Evolutionary conservation across 805 yeast genomes (phyloP).

Genomic region (Cyberlindnera mississippiensis): DNA sequence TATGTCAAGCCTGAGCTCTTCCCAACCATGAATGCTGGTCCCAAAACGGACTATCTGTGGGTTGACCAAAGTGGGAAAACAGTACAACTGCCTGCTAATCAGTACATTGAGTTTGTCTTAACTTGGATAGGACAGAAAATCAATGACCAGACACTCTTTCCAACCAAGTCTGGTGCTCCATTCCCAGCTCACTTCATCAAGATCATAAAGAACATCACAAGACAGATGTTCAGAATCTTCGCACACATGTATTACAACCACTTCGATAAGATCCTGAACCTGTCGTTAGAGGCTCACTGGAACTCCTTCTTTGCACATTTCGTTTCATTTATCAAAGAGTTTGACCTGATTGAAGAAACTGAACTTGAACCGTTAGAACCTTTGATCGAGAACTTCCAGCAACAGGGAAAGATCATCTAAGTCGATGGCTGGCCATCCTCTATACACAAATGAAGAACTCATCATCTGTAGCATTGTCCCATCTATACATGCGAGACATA

Average conservation of each 20-base stretch:
- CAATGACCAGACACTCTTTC: slow-evolving; percentile 86
- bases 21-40: slow-evolving; percentile 96
- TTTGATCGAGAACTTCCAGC: slow-evolving; percentile 74
- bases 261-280: slow-evolving; percentile 87
- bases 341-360: slow-evolving; percentile 68
- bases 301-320: slow-evolving; percentile 96
- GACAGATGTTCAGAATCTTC: slow-evolving; percentile 92
- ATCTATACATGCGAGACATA: slow-evolving; percentile 71
- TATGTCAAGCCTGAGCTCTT: slow-evolving; percentile 85
- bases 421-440: neutral
- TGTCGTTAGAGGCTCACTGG: slow-evolving; percentile 95
- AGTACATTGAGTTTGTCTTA: slow-evolving; percentile 87
- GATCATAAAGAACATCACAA: slow-evolving; percentile 80
- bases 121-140: slow-evolving; percentile 87
- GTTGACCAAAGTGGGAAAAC: slow-evolving; percentile 77
- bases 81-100: slow-evolving; percentile 84
- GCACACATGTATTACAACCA: slow-evolving; percentile 95
- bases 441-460: neutral
- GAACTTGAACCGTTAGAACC: slow-evolving; percentile 79
- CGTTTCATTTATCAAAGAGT: slow-evolving; percentile 81
- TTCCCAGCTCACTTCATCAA: slow-evolving; percentile 82
- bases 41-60: slow-evolving; percentile 89
- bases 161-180: slow-evolving; percentile 83
- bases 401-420: slow-evolving; percentile 72
- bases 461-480: no score